Evolutionary conservation across 1,284 basidiomycete species (phyloP), one percentile per base, ranked within the genome.

Genomic region (Macrocybe sp.): DNA sequence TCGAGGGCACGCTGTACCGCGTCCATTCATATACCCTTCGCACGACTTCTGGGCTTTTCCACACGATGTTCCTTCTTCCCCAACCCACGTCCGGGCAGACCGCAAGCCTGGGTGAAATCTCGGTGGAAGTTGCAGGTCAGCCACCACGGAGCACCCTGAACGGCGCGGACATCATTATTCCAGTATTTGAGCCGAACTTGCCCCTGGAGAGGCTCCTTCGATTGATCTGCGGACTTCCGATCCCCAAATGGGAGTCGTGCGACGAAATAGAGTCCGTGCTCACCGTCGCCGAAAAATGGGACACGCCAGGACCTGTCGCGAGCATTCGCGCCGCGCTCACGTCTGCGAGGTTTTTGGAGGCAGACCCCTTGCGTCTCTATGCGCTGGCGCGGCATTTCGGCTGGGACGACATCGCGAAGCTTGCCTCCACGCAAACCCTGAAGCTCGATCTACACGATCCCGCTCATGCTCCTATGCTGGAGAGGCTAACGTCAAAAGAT

Each of bases 271-370:
- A 68, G 32, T 59, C 61, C 14, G 63, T 72, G 2, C 59, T 75
- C 28, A 52, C 53, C 14, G 56, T 71, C 6, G 74, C 71, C 9
- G 72, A 75, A 47, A 72, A 70, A 51, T 76, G 72, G 72, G 72
- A 73, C 46, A 65, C 70, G 4, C 69, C 66, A 12, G 67, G 68
- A 5, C 62, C 69, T 10, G 59, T 73, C 22, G 58, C 65, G 6
- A 58, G 48, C 42, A 66, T 76, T 41, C 69, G 72, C 30, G 53
- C 61, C 11, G 62, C 63, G 0, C 55, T 75, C 22, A 64, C 54
- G 16, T 55, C 61, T 10, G 61, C 60, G 12, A 49, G 53, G n/a
- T 65, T 71, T 47, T 62, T 69, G 29, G 52, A 55, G 22, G 46
- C 49, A 14, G 55, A 70, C 42, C 68, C 75, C 0, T 51, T 76